A percentile compares a stretch with the other conserved stretches of the same genome.
These are phyloP conservation scores for Plasmodium sp. DNA, from an alignment of 169 alveolate species.

Conservation along the genomic window DNA sequence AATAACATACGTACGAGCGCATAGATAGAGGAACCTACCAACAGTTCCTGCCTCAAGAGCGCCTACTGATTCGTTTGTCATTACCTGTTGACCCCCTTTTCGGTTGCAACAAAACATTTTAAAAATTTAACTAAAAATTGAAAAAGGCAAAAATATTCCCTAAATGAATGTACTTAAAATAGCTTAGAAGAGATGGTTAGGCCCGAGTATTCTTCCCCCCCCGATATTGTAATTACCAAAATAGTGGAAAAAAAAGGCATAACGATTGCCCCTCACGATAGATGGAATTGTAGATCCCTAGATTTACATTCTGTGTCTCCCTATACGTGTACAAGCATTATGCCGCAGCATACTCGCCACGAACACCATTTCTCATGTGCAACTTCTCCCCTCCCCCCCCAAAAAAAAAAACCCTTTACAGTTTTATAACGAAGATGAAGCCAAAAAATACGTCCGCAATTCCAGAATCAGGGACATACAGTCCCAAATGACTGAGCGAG, in stretches of 20 bases:
- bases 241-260: background rate
- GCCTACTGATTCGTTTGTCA: background rate
- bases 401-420: slow-evolving; percentile 10
- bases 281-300: background rate
- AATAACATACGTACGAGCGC: background rate
- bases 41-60: background rate
- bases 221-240: slow-evolving; percentile 36
- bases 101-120: background rate
- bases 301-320: background rate
- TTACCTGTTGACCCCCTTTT: background rate
- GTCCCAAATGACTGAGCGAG: slow-evolving; percentile 94
- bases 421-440: slow-evolving; percentile 93
- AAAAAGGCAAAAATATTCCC: background rate
- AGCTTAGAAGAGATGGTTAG: slow-evolving; percentile 46
- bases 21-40: background rate
- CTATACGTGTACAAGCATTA: background rate
- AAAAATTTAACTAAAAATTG: background rate
- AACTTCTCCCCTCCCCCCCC: background rate
- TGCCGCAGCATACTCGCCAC: background rate
- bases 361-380: background rate
- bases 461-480: slow-evolving; percentile 94
- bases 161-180: slow-evolving; percentile 8
- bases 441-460: slow-evolving; percentile 90
- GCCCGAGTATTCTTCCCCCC: slow-evolving; percentile 73
- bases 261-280: background rate